Evolutionary conservation across 2,329 filamentous ascomycete genomes (phyloP), one percentile per base, ranked within the genome.

Genomic region (Beauveria brongniartii): DNA sequence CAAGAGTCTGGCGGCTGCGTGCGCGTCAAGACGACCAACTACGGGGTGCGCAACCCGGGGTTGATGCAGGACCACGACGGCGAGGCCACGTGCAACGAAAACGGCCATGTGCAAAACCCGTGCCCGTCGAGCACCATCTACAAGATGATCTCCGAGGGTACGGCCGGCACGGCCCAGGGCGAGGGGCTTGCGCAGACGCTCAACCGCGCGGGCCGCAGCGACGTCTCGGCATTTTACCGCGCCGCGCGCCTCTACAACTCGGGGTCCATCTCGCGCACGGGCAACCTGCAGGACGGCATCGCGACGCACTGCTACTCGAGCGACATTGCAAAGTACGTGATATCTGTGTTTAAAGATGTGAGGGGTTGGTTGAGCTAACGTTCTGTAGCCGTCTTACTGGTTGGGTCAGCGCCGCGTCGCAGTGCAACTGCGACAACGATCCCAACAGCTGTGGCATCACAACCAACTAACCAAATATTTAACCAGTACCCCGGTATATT

Each of bases 221-320:
- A 73, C 62, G 72, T 70, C 44, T 69, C 69, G 60, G 73, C 71
- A 51, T 80, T 73, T 69, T 81, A 80, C 67, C 73, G 70, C 54
- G 78, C 75, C 0, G 76, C 78, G n/a, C 71, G 78, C 40, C 73
- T 76, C 41, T 82, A 81, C 71, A 82, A 82, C 67, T 77, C 76
- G n/a, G 79, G 79, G 18, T 69, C 68, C 24, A 65, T 79, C 66
- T 62, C 69, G 44, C 63, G 63, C 10, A 70, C 68, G 43, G 62
- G 59, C 6, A 72, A 78, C 63, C 67, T 77, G 7, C 71, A 74
- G 46, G 70, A 72, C 59, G 76, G 76, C 50, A 71, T 78, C 67
- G 75, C 73, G 37, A 80, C 78, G 20, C 73, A 75, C 63, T 82
- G 79, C 71, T 83, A 83, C 67, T 72, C 75, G 9, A 74, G 71